Conservation (phyloP, 2,329 filamentous ascomycete genomes). For the Tolypocladium tropicale region DNA sequence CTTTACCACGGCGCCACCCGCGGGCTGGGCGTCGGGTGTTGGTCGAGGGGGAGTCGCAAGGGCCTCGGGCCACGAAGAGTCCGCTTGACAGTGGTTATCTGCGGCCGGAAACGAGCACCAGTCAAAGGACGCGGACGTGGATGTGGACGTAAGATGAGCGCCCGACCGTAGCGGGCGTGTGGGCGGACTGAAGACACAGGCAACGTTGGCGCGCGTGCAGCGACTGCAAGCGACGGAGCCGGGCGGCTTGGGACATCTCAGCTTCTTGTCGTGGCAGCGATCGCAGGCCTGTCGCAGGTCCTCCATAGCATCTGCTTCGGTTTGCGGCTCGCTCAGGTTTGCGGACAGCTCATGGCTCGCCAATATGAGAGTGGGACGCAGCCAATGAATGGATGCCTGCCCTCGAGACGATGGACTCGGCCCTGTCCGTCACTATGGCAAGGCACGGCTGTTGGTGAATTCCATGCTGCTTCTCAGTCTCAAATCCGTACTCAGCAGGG, state of each 20-base stretch:
- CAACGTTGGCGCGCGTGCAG: conserved; percentile 28
- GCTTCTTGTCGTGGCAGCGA: conserved; percentile 36
- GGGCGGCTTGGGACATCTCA: conserved; percentile 30
- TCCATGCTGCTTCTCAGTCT: too few relatives aligned
- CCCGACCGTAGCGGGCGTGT: conserved; percentile 10
- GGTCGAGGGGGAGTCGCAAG: neutral
- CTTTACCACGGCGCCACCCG: conserved; percentile 3
- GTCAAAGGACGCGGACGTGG: conserved; percentile 12
- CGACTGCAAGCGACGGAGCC: conserved; percentile 26
- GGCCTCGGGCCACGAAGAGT: neutral
- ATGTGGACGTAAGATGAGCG: neutral
- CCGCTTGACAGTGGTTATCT: conserved; percentile 2
- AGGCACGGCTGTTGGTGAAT: neutral
- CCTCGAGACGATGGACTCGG: neutral
- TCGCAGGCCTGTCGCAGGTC: conserved; percentile 25
- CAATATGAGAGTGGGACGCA: neutral
- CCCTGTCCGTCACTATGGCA: neutral
- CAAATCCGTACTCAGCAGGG: too few relatives aligned
- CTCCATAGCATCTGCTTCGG: neutral
- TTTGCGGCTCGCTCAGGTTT: neutral
- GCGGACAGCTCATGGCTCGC: neutral
- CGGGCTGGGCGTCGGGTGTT: neutral
- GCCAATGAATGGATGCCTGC: too few relatives aligned
- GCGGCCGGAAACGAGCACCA: conserved; percentile 11
- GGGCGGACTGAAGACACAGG: conserved; percentile 33